phyloP scores from a whole-genome alignment of 495 filamentous ascomycete species.

The Penicillium macrosclerotiorum region DNA sequence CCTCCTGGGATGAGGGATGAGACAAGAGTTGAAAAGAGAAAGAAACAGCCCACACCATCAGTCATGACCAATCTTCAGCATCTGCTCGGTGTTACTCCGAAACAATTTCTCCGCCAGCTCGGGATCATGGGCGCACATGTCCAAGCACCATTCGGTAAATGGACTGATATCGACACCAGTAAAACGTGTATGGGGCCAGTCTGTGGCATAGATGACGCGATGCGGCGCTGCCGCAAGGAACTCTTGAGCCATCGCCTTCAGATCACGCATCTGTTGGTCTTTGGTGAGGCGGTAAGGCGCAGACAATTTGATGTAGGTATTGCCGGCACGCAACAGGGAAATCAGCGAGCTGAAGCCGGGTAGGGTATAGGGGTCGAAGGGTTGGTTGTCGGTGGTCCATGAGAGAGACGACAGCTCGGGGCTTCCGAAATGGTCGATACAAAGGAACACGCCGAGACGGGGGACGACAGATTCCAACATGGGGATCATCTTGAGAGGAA shows the following conservation, averaged over 20 bases:
- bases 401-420: slow-evolving; percentile 29
- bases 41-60: slow-evolving; percentile 15
- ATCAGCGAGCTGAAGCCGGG: slow-evolving; percentile 43
- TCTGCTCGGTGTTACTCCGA: slow-evolving; percentile 43
- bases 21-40: neutral
- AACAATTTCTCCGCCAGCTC: slow-evolving; percentile 43
- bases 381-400: neutral
- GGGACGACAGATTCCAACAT: slow-evolving; percentile 43
- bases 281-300: slow-evolving; percentile 47
- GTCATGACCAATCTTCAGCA: slow-evolving; percentile 24
- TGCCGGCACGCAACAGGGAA: slow-evolving; percentile 34
- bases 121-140: slow-evolving; percentile 36
- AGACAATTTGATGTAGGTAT: slow-evolving; percentile 50
- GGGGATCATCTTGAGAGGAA: slow-evolving; percentile 40
- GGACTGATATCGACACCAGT: slow-evolving; percentile 42
- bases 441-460: slow-evolving; percentile 41
- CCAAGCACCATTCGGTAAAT: slow-evolving; percentile 43
- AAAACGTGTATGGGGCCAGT: slow-evolving; percentile 55
- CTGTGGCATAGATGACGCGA: slow-evolving; percentile 48
- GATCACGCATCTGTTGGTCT: slow-evolving; percentile 33
- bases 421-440: slow-evolving; percentile 52
- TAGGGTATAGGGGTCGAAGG: slow-evolving; percentile 40
- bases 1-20: too few species aligned
- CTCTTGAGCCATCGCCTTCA: slow-evolving; percentile 38
- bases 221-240: slow-evolving; percentile 36